These are phyloP conservation scores for Clonostachys chloroleuca DNA, from an alignment of 2,329 filamentous ascomycete species.

Conservation along the genomic window DNA sequence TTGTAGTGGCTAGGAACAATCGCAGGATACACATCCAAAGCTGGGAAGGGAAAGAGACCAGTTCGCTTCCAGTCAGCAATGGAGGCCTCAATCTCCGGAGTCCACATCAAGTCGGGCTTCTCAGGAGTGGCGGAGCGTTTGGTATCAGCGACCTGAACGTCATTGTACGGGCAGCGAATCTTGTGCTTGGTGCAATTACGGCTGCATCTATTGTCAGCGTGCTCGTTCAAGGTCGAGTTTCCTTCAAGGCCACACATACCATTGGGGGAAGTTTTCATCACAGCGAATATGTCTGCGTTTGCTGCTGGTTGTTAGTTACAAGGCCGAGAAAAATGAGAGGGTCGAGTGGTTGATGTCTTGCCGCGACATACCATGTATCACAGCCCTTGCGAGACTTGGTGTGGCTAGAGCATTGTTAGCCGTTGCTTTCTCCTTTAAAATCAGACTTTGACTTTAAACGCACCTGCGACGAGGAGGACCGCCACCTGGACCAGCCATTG, in stretches of 20 bases:
- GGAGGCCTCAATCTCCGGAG: conserved; percentile 75
- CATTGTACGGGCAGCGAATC: conserved; percentile 96
- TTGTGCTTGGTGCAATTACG: conserved; percentile 99
- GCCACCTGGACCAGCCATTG: conserved; percentile 92
- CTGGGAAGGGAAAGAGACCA: conserved; percentile 72
- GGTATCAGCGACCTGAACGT: conserved; percentile 63
- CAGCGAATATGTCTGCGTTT: conserved; percentile 97
- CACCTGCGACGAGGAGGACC: conserved; percentile 76
- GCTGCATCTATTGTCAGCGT: conserved; percentile 36
- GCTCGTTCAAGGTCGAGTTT: too few relatives aligned
- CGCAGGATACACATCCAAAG: conserved; percentile 66
- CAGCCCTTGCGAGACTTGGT: conserved; percentile 99
- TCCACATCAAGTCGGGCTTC: conserved; percentile 75
- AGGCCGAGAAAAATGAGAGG: conserved; percentile 1
- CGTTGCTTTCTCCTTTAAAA: background rate
- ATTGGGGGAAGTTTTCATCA: conserved; percentile 97
- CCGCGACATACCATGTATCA: conserved; percentile 68
- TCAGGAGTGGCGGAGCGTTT: conserved; percentile 57
- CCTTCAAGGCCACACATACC: conserved; percentile 48
- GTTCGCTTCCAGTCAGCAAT: conserved; percentile 82
- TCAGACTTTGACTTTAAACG: conserved; percentile 12
- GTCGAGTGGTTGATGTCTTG: conserved; percentile 1
- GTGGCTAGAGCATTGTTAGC: conserved; percentile 56
- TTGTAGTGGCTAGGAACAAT: conserved; percentile 70
- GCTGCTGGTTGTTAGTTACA: conserved; percentile 23